Evolutionary conservation across 2,329 filamentous ascomycete genomes (phyloP), one percentile per base, ranked within the genome.

Genomic region (Orbilia ellipsospora): DNA sequence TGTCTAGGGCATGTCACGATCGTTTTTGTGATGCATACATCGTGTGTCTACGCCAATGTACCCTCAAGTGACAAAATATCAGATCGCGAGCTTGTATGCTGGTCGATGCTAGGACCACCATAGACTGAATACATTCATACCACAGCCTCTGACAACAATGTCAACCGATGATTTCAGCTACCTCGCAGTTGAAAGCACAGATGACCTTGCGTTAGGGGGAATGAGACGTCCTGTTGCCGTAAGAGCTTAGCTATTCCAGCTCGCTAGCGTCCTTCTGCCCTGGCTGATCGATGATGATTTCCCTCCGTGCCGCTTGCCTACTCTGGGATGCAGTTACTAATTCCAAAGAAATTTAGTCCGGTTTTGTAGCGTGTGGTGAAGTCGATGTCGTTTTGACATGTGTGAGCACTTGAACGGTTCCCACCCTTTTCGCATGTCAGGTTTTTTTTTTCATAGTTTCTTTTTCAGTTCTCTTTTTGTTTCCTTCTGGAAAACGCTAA

Each of bases 241-340:
- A 67, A 59, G 57, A 68, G 70, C 70, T 74, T 74, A 67, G 70
- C 62, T 73, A 66, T 28, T 45, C 48, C 55, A 73, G 68, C 62
- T 73, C 63, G 56, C 63, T 60, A 67, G 63, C 45, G 2, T 18
- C 15, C 13, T 48, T n/a, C 54, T 67, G 70, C 70, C 70, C 70
- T 67, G 70, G 70, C 70, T 59, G 70, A 74, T 74, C 69, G 63
- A 74, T 74, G 69, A 74, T 74, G 69, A 54, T 67, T 66, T 74
- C 64, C 70, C 70, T 74, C 52, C 70, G 63, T 67, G 70, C 70
- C 62, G 70, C 70, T 68, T 74, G 70, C 70, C 70, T 60, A 64
- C 70, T 74, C 45, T 60, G 70, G 69, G 70, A 67, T 74, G 57
- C 63, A 74, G 70, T 74, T 74, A 66, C 70, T 74, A 57, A 67